Evolutionary conservation across 805 yeast genomes (phyloP).

Genomic region (Blastobotrys muscicola): DNA sequence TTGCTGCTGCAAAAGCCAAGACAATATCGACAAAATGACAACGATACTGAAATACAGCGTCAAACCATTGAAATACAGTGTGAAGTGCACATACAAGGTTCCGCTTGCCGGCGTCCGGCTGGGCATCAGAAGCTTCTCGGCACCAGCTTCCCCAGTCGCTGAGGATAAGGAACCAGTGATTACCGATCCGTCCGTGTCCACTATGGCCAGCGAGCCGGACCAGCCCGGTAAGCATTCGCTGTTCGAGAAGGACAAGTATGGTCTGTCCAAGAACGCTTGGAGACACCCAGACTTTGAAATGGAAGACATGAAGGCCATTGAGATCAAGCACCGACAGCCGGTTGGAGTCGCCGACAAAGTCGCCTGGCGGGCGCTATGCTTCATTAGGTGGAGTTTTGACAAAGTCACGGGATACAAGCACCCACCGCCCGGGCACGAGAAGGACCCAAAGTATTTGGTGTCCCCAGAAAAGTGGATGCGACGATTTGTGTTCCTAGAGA

Average conservation of each 20-base stretch:
- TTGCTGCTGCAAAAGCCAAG: too few species aligned
- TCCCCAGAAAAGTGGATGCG: conserved; percentile 56
- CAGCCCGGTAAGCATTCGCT: conserved; percentile 6
- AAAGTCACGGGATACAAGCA: conserved; percentile 55
- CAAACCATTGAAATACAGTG: too few species aligned
- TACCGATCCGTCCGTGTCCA: too few species aligned
- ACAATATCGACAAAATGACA: too few species aligned
- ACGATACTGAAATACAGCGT: too few species aligned
- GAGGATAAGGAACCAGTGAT: too few species aligned
- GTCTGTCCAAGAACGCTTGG: conserved; percentile 25
- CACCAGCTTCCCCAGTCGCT: too few species aligned
- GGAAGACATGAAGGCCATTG: conserved; percentile 34
- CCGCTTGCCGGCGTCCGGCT: too few species aligned
- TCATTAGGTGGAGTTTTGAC: conserved; percentile 46
- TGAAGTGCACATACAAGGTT: too few species aligned
- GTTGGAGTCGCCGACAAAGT: conserved; percentile 39
- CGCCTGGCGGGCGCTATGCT: conserved; percentile 39
- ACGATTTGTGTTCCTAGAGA: conserved; percentile 50
- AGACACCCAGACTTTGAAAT: conserved; percentile 35
- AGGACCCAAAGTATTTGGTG: conserved; percentile 37
- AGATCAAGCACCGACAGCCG: conserved; percentile 45
- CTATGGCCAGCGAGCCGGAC: too few species aligned
- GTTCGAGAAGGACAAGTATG: conserved; percentile 9
- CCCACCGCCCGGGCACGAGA: conserved; percentile 26
- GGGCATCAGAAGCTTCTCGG: too few species aligned